phyloP scores from a whole-genome alignment of 2,329 filamentous ascomycete genomes.

The Colletotrichum scovillei region DNA sequence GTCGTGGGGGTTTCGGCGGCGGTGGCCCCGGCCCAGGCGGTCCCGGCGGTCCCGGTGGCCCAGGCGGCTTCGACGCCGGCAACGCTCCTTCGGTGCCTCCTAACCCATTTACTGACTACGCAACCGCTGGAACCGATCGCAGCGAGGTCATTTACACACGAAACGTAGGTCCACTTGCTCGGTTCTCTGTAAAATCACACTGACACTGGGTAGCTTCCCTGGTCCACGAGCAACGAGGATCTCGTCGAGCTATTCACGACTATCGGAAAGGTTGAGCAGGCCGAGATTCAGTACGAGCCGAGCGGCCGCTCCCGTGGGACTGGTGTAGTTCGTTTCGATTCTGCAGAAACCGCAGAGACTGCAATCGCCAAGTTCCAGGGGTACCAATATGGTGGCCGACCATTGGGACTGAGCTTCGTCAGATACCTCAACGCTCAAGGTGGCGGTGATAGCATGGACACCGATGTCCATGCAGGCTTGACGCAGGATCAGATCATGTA shows the following conservation, averaged over 20 bases:
- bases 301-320: constrained; percentile 95
- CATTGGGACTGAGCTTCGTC: constrained; percentile 92
- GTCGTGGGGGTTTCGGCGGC: constrained; percentile 43
- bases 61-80: constrained; percentile 62
- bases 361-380: constrained; percentile 97
- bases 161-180: constrained; percentile 75
- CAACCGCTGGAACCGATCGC: constrained; percentile 86
- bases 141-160: constrained; percentile 92
- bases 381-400: constrained; percentile 96
- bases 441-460: constrained; percentile 82
- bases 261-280: constrained; percentile 96
- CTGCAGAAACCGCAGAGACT: constrained; percentile 85
- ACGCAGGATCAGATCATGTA: constrained; percentile 99
- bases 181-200: neutral
- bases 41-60: constrained; percentile 55
- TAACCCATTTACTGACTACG: constrained; percentile 94
- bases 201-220: constrained; percentile 77
- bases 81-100: constrained; percentile 67
- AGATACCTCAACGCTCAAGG: constrained; percentile 83
- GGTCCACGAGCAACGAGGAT: constrained; percentile 99
- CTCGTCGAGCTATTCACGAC: constrained; percentile 96
- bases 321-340: constrained; percentile 95
- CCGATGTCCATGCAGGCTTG: constrained; percentile 77
- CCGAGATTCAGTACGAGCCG: constrained; percentile 98
- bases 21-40: constrained; percentile 50